A percentile compares a stretch with the other conserved stretches of the same genome.
These are phyloP conservation scores for Fusarium sp. DNA, from an alignment of 2,329 filamentous ascomycete genomes.

Conservation along the genomic window DNA sequence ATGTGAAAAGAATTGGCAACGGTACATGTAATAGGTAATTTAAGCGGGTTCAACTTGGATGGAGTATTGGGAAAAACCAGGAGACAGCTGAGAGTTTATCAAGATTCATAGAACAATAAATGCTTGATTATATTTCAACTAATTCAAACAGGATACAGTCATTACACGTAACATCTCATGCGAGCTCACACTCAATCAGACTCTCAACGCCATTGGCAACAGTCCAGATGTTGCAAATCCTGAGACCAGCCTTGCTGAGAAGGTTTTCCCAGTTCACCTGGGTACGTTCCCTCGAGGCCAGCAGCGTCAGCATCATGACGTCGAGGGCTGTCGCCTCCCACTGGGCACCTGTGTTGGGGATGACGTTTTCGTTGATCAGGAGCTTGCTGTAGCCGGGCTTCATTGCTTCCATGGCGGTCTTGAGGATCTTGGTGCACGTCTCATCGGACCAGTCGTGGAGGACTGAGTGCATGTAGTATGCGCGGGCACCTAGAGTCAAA, in stretches of 20 bases:
- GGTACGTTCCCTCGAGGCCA: constrained; percentile 52
- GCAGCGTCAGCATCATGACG: constrained; percentile 49
- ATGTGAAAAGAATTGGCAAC: not conserved
- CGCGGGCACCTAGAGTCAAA: constrained; percentile 46
- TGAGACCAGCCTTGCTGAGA: constrained; percentile 49
- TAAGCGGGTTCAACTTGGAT: not conserved
- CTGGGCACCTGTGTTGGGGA: constrained; percentile 48
- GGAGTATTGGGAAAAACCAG: not conserved
- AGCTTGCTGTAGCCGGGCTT: constrained; percentile 52
- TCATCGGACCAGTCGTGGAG: constrained; percentile 58
- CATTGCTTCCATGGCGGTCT: constrained; percentile 50
- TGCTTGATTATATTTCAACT: not conserved
- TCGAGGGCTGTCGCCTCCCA: constrained; percentile 54
- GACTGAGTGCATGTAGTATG: constrained; percentile 56
- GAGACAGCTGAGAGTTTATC: not conserved
- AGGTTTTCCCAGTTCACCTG: constrained; percentile 50
- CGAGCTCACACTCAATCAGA: constrained; percentile 52
- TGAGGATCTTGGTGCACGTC: constrained; percentile 47
- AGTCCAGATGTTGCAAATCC: constrained; percentile 50
- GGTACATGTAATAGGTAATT: not conserved
- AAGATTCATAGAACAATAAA: not conserved
- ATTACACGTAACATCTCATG: constrained; percentile 1
- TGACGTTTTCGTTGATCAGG: constrained; percentile 53
- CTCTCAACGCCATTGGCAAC: constrained; percentile 51
- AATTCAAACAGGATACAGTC: not conserved